Conservation (phyloP, 106 monocot genomes). For the Ottelia alismoides region DNA sequence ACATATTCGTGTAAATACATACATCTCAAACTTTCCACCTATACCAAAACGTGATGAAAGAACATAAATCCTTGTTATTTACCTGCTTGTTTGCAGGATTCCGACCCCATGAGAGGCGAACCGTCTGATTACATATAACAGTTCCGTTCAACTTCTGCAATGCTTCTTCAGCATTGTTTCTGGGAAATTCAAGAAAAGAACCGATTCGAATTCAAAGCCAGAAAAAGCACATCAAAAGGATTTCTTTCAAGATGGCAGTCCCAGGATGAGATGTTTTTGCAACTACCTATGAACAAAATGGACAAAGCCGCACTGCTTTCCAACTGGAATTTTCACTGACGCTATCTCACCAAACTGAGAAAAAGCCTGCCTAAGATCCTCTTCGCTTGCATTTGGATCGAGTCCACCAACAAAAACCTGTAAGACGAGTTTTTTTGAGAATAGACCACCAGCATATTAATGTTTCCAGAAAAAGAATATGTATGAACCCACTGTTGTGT, state of each 20-base stretch:
- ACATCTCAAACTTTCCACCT: too few species aligned
- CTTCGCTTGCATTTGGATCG: slow-evolving; percentile 18
- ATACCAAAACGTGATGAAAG: too few species aligned
- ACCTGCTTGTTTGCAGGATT: slow-evolving; percentile 25
- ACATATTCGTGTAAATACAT: too few species aligned
- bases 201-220: too few species aligned
- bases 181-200: too few species aligned
- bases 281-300: slow-evolving; percentile 15
- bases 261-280: too few species aligned
- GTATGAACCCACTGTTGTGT: slow-evolving; percentile 15
- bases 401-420: slow-evolving; percentile 24
- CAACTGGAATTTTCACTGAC: slow-evolving; percentile 25
- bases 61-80: too few species aligned
- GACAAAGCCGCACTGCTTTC: slow-evolving; percentile 27
- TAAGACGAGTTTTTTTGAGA: not conserved
- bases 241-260: too few species aligned
- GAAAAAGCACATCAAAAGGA: too few species aligned
- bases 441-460: not conserved
- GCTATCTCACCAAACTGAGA: slow-evolving; percentile 21
- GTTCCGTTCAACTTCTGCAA: slow-evolving; percentile 19
- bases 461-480: not conserved
- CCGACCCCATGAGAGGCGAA: slow-evolving; percentile 26
- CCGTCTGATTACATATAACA: slow-evolving; percentile 17
- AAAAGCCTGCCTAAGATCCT: slow-evolving; percentile 16
- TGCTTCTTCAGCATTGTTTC: slow-evolving; percentile 20